Base-by-base conservation (phyloP, 495 filamentous ascomycete genomes). In the Amphirosellinia nigrospora region DNA sequence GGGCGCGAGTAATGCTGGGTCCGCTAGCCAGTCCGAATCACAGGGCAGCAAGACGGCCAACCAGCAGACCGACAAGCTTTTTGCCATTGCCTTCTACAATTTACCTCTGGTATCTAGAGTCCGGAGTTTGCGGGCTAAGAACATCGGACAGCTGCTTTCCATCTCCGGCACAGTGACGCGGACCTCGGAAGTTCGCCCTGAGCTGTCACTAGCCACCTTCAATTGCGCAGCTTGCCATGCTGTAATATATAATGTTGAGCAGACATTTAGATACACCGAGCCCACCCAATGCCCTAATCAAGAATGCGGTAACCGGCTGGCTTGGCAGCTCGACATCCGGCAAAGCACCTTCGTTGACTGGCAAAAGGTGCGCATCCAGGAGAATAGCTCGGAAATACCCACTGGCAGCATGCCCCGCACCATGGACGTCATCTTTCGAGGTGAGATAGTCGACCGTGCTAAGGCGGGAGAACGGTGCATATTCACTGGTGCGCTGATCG, bases 291-390 rank as follows among this genome's bases (percentile, higher is more conserved):
- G 96, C 74, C 96, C 96, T 0, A 98, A 98, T 73, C 72, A 85
- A n/a, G 90, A 86, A n/a, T 99, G 96, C 76, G 88, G 88, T 66
- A 99, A 99, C 82, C 90, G 95, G 32, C 81, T 86, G 58, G 94
- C 92, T 23, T 99, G 96, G 96, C 89, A 93, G 30, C 83, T 99
- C 6, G 95, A 99, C 73, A 98, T 99, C 77, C 88, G 93, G 53
- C 96, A 97, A 79, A 97, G 94, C 77, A 97, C 94, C 3, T 99
- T 99, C 75, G 92, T 98, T 26, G 96, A 99, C 80, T 99, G 96
- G 96, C 96, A 99, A 72, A 98, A 98, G 78, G 92, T 98, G 28
- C 90, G 96, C 62, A 91, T 98, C 38, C 96, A 99, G 79, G 96
- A 99, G 81, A 98, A 97, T 78, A 96, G 93, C 63, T 94, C 94